A percentile compares a stretch with the other conserved stretches of the same genome.
Evolutionary conservation across 345 rosid genomes (phyloP).

Genomic region (Hibiscus mutabilis): DNA sequence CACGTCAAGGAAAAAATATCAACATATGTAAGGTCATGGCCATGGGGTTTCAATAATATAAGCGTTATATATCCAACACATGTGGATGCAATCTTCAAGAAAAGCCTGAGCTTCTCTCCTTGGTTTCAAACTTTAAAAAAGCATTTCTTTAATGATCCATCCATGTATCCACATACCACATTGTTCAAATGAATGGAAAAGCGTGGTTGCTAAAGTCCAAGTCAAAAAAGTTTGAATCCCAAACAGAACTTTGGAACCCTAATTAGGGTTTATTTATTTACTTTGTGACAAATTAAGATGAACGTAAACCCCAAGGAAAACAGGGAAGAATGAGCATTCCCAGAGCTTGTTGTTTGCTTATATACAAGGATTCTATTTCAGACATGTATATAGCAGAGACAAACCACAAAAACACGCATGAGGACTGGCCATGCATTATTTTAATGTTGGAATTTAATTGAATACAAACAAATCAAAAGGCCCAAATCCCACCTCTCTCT

Average conservation of each 20-base stretch:
- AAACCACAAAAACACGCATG: slow-evolving; percentile 24
- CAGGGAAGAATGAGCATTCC: slow-evolving; percentile 28
- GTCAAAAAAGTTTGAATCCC: slow-evolving; percentile 32
- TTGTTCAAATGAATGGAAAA: neutral
- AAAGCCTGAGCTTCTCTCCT: neutral
- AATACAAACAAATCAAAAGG: neutral
- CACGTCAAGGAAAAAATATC: neutral
- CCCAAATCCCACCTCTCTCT: slow-evolving; percentile 16
- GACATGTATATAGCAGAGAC: slow-evolving; percentile 1
- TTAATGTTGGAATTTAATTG: neutral
- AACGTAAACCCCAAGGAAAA: slow-evolving; percentile 13
- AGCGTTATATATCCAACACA: neutral
- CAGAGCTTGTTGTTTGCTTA: slow-evolving; percentile 23
- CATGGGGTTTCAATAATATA: slow-evolving; percentile 1
- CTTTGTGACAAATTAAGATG: neutral
- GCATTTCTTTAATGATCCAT: neutral
- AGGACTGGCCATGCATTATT: slow-evolving; percentile 11
- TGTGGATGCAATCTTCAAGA: neutral
- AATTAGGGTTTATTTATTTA: slow-evolving; percentile 16
- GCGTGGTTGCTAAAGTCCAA: slow-evolving; percentile 10
- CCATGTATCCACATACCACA: neutral
- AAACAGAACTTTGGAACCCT: slow-evolving; percentile 12
- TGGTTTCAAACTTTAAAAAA: neutral
- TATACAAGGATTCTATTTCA: slow-evolving; percentile 20
- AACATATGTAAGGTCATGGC: neutral